Base-by-base conservation (phyloP, 2,329 filamentous ascomycete species). In the Clarireedia sp. region DNA sequence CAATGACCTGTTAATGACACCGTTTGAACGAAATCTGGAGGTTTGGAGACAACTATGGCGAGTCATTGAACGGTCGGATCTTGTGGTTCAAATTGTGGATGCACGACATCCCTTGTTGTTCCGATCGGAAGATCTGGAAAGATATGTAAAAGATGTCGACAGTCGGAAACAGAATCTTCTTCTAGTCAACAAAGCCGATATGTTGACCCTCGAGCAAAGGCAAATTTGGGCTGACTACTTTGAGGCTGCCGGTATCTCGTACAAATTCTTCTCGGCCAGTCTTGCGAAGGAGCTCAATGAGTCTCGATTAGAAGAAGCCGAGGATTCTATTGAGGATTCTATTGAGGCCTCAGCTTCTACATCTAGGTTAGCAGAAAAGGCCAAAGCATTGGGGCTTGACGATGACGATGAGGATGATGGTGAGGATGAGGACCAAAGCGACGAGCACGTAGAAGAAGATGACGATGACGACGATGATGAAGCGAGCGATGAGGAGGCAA, bases 21-120 rank as follows among this genome's bases (percentile, higher is more conserved):
- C 94, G 0, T 99, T 99, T 67, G 94, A 99, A 77, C 82, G 94
- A 57, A 99, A 99, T 69, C 69, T 99, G 59, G 95, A 99, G 68
- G 94, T 99, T 26, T 99, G 94, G 94, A 84, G 94, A 69, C 94
- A 99, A 72, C 69, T 99, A 64, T 99, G 94, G 94, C 83, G 94
- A 74, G 94, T 99, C 57, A 96, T 99, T 66, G 94, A 99, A 76
- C 80, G 94, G 59, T 96, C 90, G 16, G 94, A 99, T 71, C 75
- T 99, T 41, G 82, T 99, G 3, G 94, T 99, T 37, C 94, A 99
- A 75, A 99, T 99, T 75, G 94, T 99, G 53, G 94, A 99, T 74
- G 94, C 95, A 8, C 80, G 94, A 67, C 96, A 96, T 70, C 94
- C 94, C 2, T 76, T 99, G 17, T 80, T 97, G 63, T 99, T 97